Conservation (phyloP, 176 grass and related monocot species). For the Eragrostis nindensis region DNA sequence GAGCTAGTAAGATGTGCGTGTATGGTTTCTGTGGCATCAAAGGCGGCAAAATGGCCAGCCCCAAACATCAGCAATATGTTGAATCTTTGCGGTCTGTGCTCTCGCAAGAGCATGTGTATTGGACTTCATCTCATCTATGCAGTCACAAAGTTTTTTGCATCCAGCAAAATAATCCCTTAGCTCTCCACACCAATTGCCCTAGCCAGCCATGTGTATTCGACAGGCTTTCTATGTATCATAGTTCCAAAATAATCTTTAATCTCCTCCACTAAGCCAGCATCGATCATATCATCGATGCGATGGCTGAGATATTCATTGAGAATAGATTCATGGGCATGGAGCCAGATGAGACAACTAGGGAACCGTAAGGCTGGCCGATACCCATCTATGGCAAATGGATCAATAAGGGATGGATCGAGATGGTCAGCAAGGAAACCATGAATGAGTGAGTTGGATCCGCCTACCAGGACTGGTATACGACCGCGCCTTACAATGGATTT, state of each 20-base stretch:
- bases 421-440: constrained; percentile 24
- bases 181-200: neutral
- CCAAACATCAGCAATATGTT: neutral
- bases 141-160: neutral
- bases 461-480: constrained; percentile 35
- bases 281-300: neutral
- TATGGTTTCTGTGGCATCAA: constrained; percentile 1
- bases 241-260: neutral
- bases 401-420: constrained; percentile 14
- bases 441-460: constrained; percentile 61
- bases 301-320: neutral
- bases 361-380: constrained; percentile 12
- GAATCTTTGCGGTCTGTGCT: neutral
- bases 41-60: neutral
- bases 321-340: constrained; percentile 5
- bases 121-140: neutral
- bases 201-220: neutral
- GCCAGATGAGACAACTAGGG: constrained; percentile 47
- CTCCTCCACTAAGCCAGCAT: neutral
- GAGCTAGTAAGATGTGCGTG: neutral
- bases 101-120: neutral
- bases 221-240: too few relatives aligned
- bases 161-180: neutral
- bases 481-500: constrained; percentile 22
- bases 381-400: neutral